Evolutionary conservation across 1,284 basidiomycete genomes (phyloP), one percentile per base, ranked within the genome.

Genomic region (Apiotrichum montevideense): DNA sequence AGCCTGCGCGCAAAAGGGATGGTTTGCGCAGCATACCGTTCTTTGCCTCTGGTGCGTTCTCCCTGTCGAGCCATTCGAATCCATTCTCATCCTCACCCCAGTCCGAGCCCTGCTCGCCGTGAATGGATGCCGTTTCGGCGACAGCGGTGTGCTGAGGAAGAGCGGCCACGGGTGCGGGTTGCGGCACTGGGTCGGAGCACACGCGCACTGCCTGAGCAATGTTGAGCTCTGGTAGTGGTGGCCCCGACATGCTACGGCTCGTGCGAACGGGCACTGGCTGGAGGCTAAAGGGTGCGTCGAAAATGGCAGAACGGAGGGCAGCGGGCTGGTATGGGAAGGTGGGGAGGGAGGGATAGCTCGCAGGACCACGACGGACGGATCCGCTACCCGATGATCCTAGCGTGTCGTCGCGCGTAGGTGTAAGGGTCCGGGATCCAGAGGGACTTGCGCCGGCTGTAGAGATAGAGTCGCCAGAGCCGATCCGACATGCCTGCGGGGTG

Each of bases 71-170:
- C 73, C 73, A 75, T 58, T 74, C 73, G 40, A 70, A 72, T 6
- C 63, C 63, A 32, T 60, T 63, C 54, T 75, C 72, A 55, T 74
- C 73, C 10, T 75, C 72, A 9, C 72, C 73, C 73, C 73, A 75
- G 51, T 75, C 73, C 14, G 63, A 64, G 4, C 73, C 73, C 57
- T 73, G 71, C 54, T 75, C 73, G 32, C 73, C 73, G 51, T 74
- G 66, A 4, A 75, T 54, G 48, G 66, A 69, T 21, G 65, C 68
- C 56, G 57, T 61, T 52, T 70, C 67, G 7, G 57, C 49, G 7
- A 62, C 50, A 33, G 55, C 56, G 1, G 55, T 59, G n/a, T 56
- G 56, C 44, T 68, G 57, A 0, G 65, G 61, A 32, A 52, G 59
- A 14, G 52, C 49, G 6, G 51, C 59, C 29, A 37, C 15, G 1